These are phyloP conservation scores for Rhizophora mangle DNA, from an alignment of 345 rosid species.

Conservation along the genomic window DNA sequence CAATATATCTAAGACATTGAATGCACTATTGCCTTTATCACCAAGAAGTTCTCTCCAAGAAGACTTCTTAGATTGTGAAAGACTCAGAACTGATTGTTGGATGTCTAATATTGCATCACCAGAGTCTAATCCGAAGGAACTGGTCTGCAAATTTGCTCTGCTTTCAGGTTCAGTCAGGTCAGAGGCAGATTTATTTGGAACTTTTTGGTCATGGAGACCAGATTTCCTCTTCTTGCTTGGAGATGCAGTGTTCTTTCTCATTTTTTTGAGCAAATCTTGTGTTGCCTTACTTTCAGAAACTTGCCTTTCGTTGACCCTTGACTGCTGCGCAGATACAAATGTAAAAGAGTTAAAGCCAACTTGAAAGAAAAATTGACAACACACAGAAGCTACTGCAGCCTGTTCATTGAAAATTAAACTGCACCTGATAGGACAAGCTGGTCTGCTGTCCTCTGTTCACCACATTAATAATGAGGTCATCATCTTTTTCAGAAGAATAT, in stretches of 20 bases:
- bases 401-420: conserved; percentile 1
- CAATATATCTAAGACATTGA: conserved; percentile 45
- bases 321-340: conserved; percentile 39
- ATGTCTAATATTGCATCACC: conserved; percentile 19
- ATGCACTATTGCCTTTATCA: conserved; percentile 32
- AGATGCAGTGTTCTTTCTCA: conserved; percentile 24
- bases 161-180: conserved; percentile 26
- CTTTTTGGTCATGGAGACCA: conserved; percentile 24
- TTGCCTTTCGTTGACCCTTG: conserved; percentile 20
- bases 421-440: conserved; percentile 40
- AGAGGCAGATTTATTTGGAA: conserved; percentile 28
- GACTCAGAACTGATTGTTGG: conserved; percentile 29
- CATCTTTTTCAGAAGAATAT: conserved; percentile 33
- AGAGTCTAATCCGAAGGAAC: conserved; percentile 15
- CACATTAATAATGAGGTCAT: conserved; percentile 53
- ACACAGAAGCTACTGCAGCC: not conserved
- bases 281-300: conserved; percentile 23
- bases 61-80: conserved; percentile 62
- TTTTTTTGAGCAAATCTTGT: conserved; percentile 20
- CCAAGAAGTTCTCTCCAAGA: conserved; percentile 75
- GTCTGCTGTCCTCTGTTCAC: conserved; percentile 23
- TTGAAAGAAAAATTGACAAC: not conserved
- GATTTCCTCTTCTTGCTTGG: conserved; percentile 36
- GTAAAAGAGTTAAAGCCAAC: conserved; percentile 4
- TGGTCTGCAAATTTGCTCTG: conserved; percentile 21